These are phyloP conservation scores for Tuber magnatum DNA, from an alignment of 495 filamentous ascomycete genomes.

Conservation along the genomic window DNA sequence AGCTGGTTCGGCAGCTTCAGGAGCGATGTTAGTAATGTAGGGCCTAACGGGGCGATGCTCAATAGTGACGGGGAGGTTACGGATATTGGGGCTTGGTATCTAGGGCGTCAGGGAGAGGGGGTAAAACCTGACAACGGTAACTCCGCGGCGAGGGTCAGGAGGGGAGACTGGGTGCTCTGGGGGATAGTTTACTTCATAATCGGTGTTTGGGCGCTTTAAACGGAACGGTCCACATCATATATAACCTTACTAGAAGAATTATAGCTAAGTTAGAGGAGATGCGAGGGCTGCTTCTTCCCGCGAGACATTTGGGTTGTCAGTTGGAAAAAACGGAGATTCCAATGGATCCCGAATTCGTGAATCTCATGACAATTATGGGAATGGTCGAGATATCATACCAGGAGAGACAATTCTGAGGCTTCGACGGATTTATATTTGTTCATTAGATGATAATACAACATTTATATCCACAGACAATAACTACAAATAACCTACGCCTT, in stretches of 20 bases:
- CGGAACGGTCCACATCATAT: not conserved
- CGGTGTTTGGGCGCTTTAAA: not conserved
- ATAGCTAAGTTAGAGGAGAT: not conserved
- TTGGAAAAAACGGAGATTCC: not conserved
- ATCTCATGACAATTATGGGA: not conserved
- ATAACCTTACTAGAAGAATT: not conserved
- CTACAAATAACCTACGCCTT: no score
- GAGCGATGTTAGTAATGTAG: constrained; percentile 58
- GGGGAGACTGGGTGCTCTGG: not conserved
- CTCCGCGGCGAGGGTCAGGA: not conserved
- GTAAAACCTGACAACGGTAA: not conserved
- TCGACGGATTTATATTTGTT: not conserved
- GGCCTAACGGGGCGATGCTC: constrained; percentile 60
- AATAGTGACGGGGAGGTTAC: constrained; percentile 56
- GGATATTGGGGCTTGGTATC: constrained; percentile 68
- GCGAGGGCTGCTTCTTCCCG: not conserved
- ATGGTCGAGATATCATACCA: not conserved
- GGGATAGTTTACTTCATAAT: not conserved
- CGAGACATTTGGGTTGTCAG: not conserved
- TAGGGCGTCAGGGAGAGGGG: constrained; percentile 52
- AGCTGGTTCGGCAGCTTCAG: constrained; percentile 70
- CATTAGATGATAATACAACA: no score
- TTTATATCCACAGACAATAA: no score
- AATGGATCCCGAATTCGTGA: not conserved
- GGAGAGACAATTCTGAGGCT: not conserved